Percentiles rank a stretch among this genome's conserved stretches.
These are phyloP conservation scores for Oryza australiensis DNA, from an alignment of 176 grass and related monocot species.

Conservation along the genomic window DNA sequence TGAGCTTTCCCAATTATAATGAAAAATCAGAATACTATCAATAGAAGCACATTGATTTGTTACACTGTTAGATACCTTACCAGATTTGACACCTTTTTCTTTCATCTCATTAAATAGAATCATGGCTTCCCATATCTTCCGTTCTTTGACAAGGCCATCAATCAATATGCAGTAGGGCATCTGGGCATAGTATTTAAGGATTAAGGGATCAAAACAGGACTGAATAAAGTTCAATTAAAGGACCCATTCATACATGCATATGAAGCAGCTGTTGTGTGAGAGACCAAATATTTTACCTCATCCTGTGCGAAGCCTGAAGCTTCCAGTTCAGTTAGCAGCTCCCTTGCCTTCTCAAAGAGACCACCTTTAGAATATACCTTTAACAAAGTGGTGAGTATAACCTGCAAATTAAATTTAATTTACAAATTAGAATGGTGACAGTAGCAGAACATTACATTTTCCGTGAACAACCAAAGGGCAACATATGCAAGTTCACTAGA, in stretches of 20 bases:
- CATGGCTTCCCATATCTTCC: constrained; percentile 65
- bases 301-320: constrained; percentile 77
- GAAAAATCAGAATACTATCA: constrained; percentile 12
- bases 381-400: constrained; percentile 89
- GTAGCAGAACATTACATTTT: constrained; percentile 18
- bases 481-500: constrained; percentile 7
- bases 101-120: constrained; percentile 74
- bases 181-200: constrained; percentile 44
- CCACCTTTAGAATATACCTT: constrained; percentile 94
- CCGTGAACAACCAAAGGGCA: neutral
- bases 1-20: neutral
- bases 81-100: constrained; percentile 75
- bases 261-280: constrained; percentile 5
- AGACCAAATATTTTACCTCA: constrained; percentile 64
- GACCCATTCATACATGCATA: neutral
- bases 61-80: constrained; percentile 35
- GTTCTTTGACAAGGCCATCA: constrained; percentile 87
- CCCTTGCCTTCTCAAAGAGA: constrained; percentile 87
- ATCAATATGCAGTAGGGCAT: constrained; percentile 93
- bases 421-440: constrained; percentile 13
- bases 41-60: neutral
- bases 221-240: constrained; percentile 21
- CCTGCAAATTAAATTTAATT: constrained; percentile 45
- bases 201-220: constrained; percentile 23
- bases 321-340: constrained; percentile 74